Base-by-base conservation (phyloP, 768 basidiomycete genomes). In the Rhodotorula babjevae region DNA sequence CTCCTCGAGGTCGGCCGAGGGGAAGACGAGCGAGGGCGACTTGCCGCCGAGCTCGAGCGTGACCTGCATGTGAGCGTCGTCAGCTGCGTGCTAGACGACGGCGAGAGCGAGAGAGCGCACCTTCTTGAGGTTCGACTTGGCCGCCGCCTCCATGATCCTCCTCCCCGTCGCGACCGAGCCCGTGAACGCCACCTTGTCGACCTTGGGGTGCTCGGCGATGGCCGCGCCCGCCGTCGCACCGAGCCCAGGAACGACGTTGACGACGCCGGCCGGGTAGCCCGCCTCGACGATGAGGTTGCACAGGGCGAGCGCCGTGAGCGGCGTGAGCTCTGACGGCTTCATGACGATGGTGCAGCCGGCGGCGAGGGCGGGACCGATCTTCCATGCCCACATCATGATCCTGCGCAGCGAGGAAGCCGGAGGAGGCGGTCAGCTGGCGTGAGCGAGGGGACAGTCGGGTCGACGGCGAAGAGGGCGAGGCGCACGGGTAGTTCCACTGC, bases 101-200 rank as follows among this genome's bases (percentile, higher is more conserved):
- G 27, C 42, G 53, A 15, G 16, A 14, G 27, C 6, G n/a, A 10
- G 14, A 29, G 16, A 6, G 53, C n/a, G 53, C 36, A 59, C 92
- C 85, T 94, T 95, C 82, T 98, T 98, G 71, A 97, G 82, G 82
- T 98, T 98, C 77, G 89, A 90, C 81, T 89, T 88, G 16, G 94
- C 92, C 4, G 95, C 92, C 16, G 93, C 92, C 79, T 91, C 88
- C 87, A 93, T 89, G 78, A 98, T 87, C 79, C 89, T 90, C 29
- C 93, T 87, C 40, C 94, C 94, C 10, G 92, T 93, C 67, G 87
- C 79, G 25, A 92, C 93, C 47, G 90, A 93, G 59, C 94, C 95
- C 21, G 94, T 97, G 81, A 97, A 95, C 7, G 93, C 93, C 73
- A 97, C 86, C 74, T 80, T 76, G 61, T 75, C 67, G 61, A 98